Evolutionary conservation across 352 stramenopile genomes (phyloP), one percentile per base, ranked within the genome.

Genomic region (Globisporangium viniferum): DNA sequence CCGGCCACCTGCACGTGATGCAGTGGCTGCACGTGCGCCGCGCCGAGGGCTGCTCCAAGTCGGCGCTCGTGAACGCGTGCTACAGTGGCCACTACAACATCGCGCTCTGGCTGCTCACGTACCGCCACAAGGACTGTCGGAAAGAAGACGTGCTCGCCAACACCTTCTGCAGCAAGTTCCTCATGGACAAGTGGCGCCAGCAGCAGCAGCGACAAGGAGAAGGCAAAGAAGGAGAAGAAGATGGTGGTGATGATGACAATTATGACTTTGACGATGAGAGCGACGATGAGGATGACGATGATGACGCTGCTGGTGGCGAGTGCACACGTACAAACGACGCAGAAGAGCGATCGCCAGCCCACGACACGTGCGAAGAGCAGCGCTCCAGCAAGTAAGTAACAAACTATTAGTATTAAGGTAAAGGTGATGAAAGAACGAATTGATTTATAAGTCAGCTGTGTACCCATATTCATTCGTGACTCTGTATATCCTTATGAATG

Each of bases 21-120:
- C 71, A 79, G 64, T 87, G 78, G 74, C 74, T 93, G 33, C 78
- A 91, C 46, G 44, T 35, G 15, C 44, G 93, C 55, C 72, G 88
- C 5, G 10, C 46, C 0, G 88, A 93, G 75, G 82, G 84, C 18
- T 93, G 88, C 68, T 90, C 75, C n/a, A 77, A 78, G 57, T 91
- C 82, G 39, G 88, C 86, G 9, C 67, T 95, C 20, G 65, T 82
- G 9, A 92, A 91, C 64, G 88, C 85, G 5, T 77, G 86, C 15
- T 72, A 80, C 53, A 70, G 77, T 2, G 78, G 80, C 29, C 84
- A 92, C 46, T 68, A 75, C 9, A 55, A 89, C 2, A 66, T 92
- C 9, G 77, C 82, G n/a, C 64, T 73, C 66, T 95, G 81, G 79
- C 67, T 95, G 64, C 64, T 69, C n/a, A 22, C 59, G 56, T 53